These are phyloP conservation scores for Breynia disticha DNA, from an alignment of 441 rosid genomes.

Conservation along the genomic window DNA sequence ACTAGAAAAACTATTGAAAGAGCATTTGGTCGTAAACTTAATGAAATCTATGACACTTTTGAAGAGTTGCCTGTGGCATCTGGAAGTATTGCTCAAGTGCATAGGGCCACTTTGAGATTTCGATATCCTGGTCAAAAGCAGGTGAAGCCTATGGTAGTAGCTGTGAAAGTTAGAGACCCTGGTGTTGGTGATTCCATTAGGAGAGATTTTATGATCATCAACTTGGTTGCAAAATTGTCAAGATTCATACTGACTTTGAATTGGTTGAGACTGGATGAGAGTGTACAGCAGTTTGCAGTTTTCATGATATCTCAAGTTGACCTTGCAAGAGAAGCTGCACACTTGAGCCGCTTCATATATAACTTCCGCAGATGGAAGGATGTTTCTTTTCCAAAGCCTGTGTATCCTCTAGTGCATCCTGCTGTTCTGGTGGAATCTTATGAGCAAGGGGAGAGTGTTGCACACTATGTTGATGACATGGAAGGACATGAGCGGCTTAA, in stretches of 20 bases:
- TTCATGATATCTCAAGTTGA: constrained; percentile 99
- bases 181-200: constrained; percentile 97
- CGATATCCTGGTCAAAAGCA: constrained; percentile 72
- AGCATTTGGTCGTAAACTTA: constrained; percentile 87
- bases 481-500: constrained; percentile 70
- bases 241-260: constrained; percentile 70
- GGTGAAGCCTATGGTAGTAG: constrained; percentile 71
- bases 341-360: constrained; percentile 87
- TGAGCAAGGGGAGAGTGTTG: constrained; percentile 91
- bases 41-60: constrained; percentile 80
- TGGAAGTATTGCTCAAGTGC: constrained; percentile 99
- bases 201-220: constrained; percentile 89
- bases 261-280: constrained; percentile 96
- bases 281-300: constrained; percentile 93
- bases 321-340: constrained; percentile 99
- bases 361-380: constrained; percentile 95
- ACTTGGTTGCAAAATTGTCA: constrained; percentile 67
- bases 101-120: constrained; percentile 83
- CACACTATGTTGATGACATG: constrained; percentile 74
- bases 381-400: constrained; percentile 98
- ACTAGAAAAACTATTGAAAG: constrained; percentile 79
- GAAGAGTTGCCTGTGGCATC: constrained; percentile 96
- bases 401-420: constrained; percentile 97
- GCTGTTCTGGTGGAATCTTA: constrained; percentile 98
- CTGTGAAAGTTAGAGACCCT: constrained; percentile 98